Conservation (phyloP, 495 filamentous ascomycete species). For the Coniosporium apollinis region DNA sequence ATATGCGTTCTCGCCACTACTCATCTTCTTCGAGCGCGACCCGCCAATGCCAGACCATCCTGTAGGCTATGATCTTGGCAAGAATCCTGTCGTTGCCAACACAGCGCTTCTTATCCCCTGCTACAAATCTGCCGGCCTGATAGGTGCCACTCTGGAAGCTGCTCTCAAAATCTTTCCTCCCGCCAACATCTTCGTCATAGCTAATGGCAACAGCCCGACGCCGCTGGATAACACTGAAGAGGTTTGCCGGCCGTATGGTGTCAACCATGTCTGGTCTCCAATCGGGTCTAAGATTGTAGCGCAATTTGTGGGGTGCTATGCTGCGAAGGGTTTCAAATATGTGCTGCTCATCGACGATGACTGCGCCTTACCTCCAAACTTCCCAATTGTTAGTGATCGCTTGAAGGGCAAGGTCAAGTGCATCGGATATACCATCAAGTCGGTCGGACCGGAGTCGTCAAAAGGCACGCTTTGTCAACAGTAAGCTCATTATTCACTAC, state of each 20-base stretch:
- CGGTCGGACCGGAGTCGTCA: slow-evolving; percentile 19
- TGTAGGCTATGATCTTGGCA: slow-evolving; percentile 3
- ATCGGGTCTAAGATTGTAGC: slow-evolving; percentile 29
- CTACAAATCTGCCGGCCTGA: slow-evolving; percentile 29
- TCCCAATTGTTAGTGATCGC: slow-evolving; percentile 27
- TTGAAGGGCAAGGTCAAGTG: slow-evolving; percentile 23
- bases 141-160: slow-evolving; percentile 27
- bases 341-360: slow-evolving; percentile 34
- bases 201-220: slow-evolving; percentile 13
- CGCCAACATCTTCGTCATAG: slow-evolving; percentile 28
- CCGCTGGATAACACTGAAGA: slow-evolving; percentile 20
- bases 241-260: slow-evolving; percentile 18
- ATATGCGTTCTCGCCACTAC: slow-evolving; percentile 25
- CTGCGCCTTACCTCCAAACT: slow-evolving; percentile 28
- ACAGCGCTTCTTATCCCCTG: slow-evolving; percentile 33
- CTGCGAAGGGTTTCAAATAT: slow-evolving; percentile 25
- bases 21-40: slow-evolving; percentile 25
- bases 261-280: slow-evolving; percentile 19
- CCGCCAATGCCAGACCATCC: slow-evolving; percentile 10
- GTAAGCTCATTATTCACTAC: too few species aligned
- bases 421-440: slow-evolving; percentile 31
- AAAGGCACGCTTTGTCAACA: slow-evolving; percentile 26
- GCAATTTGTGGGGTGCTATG: slow-evolving; percentile 30
- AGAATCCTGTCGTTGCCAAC: slow-evolving; percentile 7
- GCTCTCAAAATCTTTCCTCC: slow-evolving; percentile 31